Evolutionary conservation across 371 early-diverging fungal genomes (phyloP).

Genomic region (Mortierella sp.): DNA sequence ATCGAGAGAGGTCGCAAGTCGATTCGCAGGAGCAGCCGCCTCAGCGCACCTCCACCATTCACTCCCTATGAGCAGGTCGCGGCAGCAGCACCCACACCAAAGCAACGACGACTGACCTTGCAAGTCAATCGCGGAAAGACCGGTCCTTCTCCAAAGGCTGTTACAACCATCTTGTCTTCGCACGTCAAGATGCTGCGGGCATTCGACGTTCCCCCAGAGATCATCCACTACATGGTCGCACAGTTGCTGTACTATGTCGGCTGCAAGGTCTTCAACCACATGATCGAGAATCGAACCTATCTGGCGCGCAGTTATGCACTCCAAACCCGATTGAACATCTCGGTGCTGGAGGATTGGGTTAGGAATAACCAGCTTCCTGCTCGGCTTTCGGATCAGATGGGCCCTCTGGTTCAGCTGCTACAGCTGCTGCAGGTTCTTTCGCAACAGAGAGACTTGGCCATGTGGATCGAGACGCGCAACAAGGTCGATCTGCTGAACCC

Average conservation of each 20-base stretch:
- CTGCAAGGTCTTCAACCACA: constrained; percentile 84
- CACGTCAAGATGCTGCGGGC: constrained; percentile 68
- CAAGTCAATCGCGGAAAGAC: constrained; percentile 18
- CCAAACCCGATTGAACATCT: constrained; percentile 87
- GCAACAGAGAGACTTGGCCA: constrained; percentile 69
- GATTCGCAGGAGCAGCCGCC: constrained; percentile 13
- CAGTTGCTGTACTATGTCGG: constrained; percentile 82
- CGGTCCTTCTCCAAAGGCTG: constrained; percentile 62
- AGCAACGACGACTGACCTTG: constrained; percentile 26
- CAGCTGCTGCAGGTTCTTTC: constrained; percentile 87
- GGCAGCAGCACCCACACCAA: too few species aligned
- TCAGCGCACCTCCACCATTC: constrained; percentile 12
- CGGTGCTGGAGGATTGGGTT: constrained; percentile 86
- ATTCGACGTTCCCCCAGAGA: constrained; percentile 74
- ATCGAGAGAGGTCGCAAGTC: constrained; percentile 8
- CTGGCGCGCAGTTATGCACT: constrained; percentile 84
- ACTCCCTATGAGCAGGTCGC: background rate
- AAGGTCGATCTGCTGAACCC: constrained; percentile 74
- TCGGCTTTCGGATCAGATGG: constrained; percentile 57
- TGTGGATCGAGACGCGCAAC: constrained; percentile 78
- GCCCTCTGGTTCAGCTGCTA: constrained; percentile 81
- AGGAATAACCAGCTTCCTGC: constrained; percentile 66
- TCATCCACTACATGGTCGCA: constrained; percentile 73
- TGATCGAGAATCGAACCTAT: constrained; percentile 77
- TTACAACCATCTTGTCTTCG: constrained; percentile 72